Evolutionary conservation across 2,329 filamentous ascomycete genomes (phyloP).

Genomic region (Botryotinia calthae): DNA sequence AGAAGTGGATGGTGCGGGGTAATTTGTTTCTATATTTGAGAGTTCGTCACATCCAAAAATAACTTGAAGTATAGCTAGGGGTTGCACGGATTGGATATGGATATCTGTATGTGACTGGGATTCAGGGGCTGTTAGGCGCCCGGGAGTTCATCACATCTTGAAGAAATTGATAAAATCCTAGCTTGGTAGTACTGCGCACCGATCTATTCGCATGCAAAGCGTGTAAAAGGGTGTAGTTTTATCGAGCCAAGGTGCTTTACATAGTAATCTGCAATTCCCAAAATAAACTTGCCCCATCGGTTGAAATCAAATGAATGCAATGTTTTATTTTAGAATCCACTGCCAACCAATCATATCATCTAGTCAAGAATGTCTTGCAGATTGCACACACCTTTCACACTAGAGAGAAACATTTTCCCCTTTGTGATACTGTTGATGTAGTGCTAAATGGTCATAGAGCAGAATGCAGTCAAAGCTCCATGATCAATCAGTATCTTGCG

Average conservation of each 20-base stretch:
- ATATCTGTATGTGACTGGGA: neutral
- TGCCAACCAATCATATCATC: neutral
- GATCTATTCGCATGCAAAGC: fast-evolving
- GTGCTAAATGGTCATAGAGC: neutral
- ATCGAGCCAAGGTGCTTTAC: fast-evolving
- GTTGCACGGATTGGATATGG: neutral
- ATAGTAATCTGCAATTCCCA: neutral
- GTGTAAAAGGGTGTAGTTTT: neutral
- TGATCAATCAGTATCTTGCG: neutral
- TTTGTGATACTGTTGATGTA: neutral
- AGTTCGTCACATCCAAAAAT: slow-evolving; percentile 13
- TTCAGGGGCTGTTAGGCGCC: neutral
- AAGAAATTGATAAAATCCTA: neutral
- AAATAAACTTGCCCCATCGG: neutral
- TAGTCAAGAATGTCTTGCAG: neutral
- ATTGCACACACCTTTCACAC: neutral
- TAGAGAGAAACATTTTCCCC: neutral
- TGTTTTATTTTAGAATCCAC: slow-evolving; percentile 10
- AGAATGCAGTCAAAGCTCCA: neutral
- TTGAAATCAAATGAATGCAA: neutral
- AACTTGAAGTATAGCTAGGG: neutral
- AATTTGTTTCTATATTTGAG: slow-evolving; percentile 9
- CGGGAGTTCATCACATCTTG: neutral
- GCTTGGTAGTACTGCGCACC: neutral
- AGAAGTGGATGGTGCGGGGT: neutral